Conservation (phyloP, 2,329 filamentous ascomycete species). For the Neonectria hederae region DNA sequence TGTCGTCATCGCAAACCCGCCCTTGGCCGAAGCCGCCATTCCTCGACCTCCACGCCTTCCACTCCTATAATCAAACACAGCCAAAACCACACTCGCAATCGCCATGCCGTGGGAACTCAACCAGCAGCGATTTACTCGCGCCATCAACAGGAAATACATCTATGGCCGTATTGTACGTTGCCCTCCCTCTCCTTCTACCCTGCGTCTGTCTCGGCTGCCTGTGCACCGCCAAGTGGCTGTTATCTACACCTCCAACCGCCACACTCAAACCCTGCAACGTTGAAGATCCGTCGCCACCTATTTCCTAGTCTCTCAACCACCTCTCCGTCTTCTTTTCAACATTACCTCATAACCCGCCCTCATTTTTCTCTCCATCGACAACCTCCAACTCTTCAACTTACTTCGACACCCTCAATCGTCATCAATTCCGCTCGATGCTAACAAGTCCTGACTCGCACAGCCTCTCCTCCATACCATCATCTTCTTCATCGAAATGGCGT, state of each 20-base stretch:
- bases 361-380: neutral
- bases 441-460: conserved; percentile 58
- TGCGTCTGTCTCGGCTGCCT: conserved; percentile 1
- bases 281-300: conserved; percentile 12
- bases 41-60: neutral
- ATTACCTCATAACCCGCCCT: neutral
- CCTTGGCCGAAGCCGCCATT: conserved; percentile 5
- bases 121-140: conserved; percentile 69
- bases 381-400: conserved; percentile 4
- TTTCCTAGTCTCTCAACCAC: neutral
- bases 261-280: conserved; percentile 14
- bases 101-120: conserved; percentile 68
- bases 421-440: conserved; percentile 33
- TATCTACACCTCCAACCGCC: conserved; percentile 9
- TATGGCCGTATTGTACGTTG: conserved; percentile 76
- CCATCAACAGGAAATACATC: conserved; percentile 73
- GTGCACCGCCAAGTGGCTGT: conserved; percentile 6
- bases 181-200: conserved; percentile 4
- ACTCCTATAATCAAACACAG: neutral
- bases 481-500: conserved; percentile 87
- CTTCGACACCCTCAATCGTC: conserved; percentile 8
- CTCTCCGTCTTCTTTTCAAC: neutral
- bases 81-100: conserved; percentile 5
- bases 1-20: conserved; percentile 21
- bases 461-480: conserved; percentile 87